Base-by-base conservation (phyloP, 208 protist species). In the Acanthamoeba castellanii region DNA sequence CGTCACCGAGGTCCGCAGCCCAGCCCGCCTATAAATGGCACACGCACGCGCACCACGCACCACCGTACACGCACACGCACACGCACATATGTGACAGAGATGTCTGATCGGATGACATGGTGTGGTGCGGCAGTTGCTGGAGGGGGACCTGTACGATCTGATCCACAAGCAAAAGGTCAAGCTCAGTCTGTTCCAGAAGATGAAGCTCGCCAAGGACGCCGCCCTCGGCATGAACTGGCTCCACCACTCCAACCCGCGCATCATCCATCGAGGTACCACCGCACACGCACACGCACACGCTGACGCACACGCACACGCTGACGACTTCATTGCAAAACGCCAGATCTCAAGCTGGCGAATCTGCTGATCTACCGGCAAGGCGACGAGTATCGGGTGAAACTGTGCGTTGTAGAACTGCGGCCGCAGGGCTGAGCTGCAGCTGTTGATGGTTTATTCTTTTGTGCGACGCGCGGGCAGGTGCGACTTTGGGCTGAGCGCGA, bases 151-250 rank as follows among this genome's bases (percentile, higher is more conserved):
- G 42, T 16, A 94, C 32, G 50, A 57, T 47, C 57, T 94, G 22
- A 64, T 88, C 25, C 81, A 88, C 81, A 88, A 88, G 81, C 81
- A 78, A 76, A 92, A 50, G 61, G 57, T 92, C 47, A 76, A 94
- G 18, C 82, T 96, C 66, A 92, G 82, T 45, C 94, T 96, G 50
- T 96, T 95, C 81, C 88, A 94, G 89, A 93, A 92, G 76, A 94
- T 97, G 82, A 94, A 95, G 81, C 95, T 97, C 92, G 96, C 96
- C 8, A 96, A 97, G 61, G 96, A 96, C 82, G 95, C 96, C 47
- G 96, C 96, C 14, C 76, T 95, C 9, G 96, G 96, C 50, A 96
- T 97, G 95, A 96, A 96, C 76, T 97, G 95, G 95, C 93, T 97
- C 13, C 96, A 97, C 76, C 89, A 93, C 64, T 95, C 94, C 42